Conservation (phyloP, 2,329 filamentous ascomycete species). For the Stromatinia cepivora region DNA sequence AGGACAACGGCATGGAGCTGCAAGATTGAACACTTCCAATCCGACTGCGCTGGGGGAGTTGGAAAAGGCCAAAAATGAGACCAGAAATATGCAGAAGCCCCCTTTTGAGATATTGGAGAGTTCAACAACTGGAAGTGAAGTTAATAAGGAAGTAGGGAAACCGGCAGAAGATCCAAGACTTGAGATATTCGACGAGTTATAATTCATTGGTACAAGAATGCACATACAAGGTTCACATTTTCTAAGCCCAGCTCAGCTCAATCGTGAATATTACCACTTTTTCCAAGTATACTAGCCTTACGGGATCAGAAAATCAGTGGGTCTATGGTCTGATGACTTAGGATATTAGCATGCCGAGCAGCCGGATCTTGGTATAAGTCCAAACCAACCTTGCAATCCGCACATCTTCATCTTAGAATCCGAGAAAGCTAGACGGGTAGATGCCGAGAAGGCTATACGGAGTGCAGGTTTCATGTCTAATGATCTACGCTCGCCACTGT, state of each 20-base stretch:
- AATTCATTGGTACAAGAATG: conserved; percentile 20
- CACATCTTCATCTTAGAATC: background rate
- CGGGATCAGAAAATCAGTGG: conserved; percentile 3
- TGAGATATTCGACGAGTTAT: conserved; percentile 41
- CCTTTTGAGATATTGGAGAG: conserved; percentile 28
- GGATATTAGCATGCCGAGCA: conserved; percentile 4
- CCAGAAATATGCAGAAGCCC: conserved; percentile 24
- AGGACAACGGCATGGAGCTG: conserved; percentile 18
- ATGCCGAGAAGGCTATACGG: background rate
- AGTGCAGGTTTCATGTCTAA: background rate
- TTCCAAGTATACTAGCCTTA: conserved; percentile 14
- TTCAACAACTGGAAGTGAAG: conserved; percentile 10
- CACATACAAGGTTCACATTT: conserved; percentile 5
- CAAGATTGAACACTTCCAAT: conserved; percentile 28
- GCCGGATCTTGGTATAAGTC: background rate
- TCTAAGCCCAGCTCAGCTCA: background rate
- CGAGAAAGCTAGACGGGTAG: background rate
- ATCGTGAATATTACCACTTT: background rate
- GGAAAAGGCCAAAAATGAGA: conserved; percentile 30
- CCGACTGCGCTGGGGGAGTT: conserved; percentile 30
- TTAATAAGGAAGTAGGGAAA: conserved; percentile 25
- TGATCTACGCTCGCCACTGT: background rate
- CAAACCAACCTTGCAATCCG: background rate
- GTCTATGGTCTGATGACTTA: conserved; percentile 2
- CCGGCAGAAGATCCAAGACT: conserved; percentile 38